Conservation (phyloP, 176 grass and related monocot species). For the Tillandsia leiboldiana region DNA sequence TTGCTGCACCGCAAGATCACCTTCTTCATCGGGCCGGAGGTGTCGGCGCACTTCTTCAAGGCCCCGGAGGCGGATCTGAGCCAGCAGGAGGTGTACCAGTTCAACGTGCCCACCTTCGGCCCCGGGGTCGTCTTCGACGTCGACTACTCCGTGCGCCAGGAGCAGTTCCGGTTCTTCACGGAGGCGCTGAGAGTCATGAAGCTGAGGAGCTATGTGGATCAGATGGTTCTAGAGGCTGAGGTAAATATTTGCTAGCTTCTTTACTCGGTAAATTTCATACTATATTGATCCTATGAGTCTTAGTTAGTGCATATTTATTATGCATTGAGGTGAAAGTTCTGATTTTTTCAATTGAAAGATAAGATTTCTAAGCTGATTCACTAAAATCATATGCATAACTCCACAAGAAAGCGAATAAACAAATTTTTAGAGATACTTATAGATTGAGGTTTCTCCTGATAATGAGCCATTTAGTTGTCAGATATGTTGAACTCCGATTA, state of each 20-base stretch:
- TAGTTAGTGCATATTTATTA: no score
- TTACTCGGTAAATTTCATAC: not conserved
- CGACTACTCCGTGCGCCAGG: constrained; percentile 62
- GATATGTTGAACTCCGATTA: no score
- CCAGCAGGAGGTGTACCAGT: constrained; percentile 92
- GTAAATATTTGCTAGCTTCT: constrained; percentile 18
- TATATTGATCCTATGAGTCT: not conserved
- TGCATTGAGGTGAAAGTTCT: no score
- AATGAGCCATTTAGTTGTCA: no score
- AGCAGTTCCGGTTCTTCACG: constrained; percentile 91
- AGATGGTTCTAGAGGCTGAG: constrained; percentile 79
- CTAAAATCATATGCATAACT: no score
- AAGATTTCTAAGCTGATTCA: no score
- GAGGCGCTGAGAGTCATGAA: constrained; percentile 65
- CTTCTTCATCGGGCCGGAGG: constrained; percentile 77
- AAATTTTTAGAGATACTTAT: no score
- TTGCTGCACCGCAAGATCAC: constrained; percentile 57
- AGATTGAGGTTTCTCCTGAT: no score
- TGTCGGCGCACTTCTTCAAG: constrained; percentile 85
- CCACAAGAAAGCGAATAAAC: no score
- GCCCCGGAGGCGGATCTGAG: constrained; percentile 71
- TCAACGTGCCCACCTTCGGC: constrained; percentile 85
- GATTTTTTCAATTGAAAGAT: no score
- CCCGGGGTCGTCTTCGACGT: constrained; percentile 79
- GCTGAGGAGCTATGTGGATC: constrained; percentile 67